Evolutionary conservation across 139 green algal genomes (phyloP).

Genomic region (Gonium pectorale): DNA sequence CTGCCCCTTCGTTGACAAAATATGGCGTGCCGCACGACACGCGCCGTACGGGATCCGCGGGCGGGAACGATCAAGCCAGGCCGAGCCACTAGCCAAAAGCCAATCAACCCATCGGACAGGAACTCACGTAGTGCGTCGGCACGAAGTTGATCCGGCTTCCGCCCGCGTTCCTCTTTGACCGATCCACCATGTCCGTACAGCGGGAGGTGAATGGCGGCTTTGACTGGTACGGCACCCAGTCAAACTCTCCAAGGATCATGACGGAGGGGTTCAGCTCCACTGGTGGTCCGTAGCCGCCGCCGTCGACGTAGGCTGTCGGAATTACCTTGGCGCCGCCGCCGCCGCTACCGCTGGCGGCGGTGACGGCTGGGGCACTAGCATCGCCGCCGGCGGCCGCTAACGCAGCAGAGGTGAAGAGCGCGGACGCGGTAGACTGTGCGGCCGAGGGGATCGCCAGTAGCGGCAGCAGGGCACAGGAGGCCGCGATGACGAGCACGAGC

Average conservation of each 20-base stretch:
- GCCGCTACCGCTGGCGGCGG: background rate
- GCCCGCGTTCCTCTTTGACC: background rate
- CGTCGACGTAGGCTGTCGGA: background rate
- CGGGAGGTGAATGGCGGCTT: slow-evolving; percentile 42
- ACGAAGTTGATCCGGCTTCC: slow-evolving; percentile 43
- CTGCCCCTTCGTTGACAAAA: too few species aligned
- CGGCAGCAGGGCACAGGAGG: too few species aligned
- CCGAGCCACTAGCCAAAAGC: too few species aligned
- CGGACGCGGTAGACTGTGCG: too few species aligned
- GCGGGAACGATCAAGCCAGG: too few species aligned
- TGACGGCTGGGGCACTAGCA: background rate
- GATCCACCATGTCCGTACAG: slow-evolving; percentile 51
- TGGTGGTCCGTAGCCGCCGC: background rate
- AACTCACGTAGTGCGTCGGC: slow-evolving; percentile 15
- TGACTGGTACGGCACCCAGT: slow-evolving; percentile 47
- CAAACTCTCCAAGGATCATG: slow-evolving; percentile 28
- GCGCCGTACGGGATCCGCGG: too few species aligned
- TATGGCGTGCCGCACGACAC: too few species aligned
- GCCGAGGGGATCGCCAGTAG: too few species aligned
- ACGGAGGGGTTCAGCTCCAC: slow-evolving; percentile 43
- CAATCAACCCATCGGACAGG: too few species aligned
- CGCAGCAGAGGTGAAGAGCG: too few species aligned
- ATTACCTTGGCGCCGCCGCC: background rate
- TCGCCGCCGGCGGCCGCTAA: background rate
- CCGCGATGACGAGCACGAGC: too few species aligned